phyloP scores from a whole-genome alignment of 257 asterid genomes.

The Catharanthus roseus region DNA sequence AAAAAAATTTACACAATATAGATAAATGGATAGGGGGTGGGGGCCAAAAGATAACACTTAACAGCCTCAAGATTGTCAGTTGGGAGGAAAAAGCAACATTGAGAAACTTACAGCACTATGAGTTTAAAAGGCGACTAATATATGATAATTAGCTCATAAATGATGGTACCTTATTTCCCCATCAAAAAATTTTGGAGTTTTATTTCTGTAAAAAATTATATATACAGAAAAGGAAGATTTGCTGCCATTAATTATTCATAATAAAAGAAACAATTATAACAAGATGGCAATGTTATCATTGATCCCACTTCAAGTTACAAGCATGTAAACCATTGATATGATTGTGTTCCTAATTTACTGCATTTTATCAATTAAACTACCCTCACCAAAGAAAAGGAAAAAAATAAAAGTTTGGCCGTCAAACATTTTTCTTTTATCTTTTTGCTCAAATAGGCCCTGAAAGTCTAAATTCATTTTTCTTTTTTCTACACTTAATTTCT shows the following conservation, averaged over 20 bases:
- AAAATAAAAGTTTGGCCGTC: neutral
- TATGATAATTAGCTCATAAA: conserved; percentile 25
- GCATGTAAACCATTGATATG: conserved; percentile 31
- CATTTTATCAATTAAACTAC: conserved; percentile 2
- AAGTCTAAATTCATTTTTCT: no score
- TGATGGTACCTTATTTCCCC: conserved; percentile 19
- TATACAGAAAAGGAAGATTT: conserved; percentile 12
- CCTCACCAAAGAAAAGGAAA: neutral
- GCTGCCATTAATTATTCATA: conserved; percentile 19
- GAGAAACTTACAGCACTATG: conserved; percentile 3
- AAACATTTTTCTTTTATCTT: neutral
- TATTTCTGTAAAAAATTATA: neutral
- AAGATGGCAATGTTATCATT: conserved; percentile 29
- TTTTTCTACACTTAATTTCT: no score
- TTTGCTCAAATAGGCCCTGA: no score
- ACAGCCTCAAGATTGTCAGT: conserved; percentile 4
- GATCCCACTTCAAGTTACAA: conserved; percentile 38
- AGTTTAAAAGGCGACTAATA: conserved; percentile 13
- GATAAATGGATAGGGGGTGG: conserved; percentile 1
- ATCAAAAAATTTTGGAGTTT: conserved; percentile 11
- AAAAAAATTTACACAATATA: no score
- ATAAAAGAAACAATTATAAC: conserved; percentile 23
- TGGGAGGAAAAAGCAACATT: conserved; percentile 2
- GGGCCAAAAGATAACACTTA: neutral
- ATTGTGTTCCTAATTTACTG: conserved; percentile 33